These are phyloP conservation scores for Biscogniauxia sp. DNA, from an alignment of 2,329 filamentous ascomycete genomes.

Conservation along the genomic window DNA sequence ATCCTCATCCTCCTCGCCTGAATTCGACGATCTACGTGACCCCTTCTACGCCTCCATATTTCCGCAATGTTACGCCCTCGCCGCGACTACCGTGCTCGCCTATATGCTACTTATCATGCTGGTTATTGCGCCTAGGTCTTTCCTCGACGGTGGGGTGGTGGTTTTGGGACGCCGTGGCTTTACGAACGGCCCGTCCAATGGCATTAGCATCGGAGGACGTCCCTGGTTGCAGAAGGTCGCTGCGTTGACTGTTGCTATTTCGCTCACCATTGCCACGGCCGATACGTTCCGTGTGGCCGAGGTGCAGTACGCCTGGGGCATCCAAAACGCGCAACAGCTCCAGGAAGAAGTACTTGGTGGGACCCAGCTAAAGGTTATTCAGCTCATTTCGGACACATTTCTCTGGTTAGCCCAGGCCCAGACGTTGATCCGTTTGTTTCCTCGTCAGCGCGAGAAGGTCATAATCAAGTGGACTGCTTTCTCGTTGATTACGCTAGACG, in stretches of 20 bases:
- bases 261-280: conserved; percentile 87
- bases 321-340: conserved; percentile 74
- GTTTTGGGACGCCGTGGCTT: conserved; percentile 80
- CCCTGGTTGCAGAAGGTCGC: conserved; percentile 91
- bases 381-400: conserved; percentile 93
- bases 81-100: conserved; percentile 83
- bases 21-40: conserved; percentile 67
- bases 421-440: conserved; percentile 91
- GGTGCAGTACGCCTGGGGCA: conserved; percentile 73
- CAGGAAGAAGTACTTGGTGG: conserved; percentile 79
- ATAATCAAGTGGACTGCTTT: conserved; percentile 99
- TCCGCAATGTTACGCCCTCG: conserved; percentile 89
- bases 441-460: conserved; percentile 93
- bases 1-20: conserved; percentile 34
- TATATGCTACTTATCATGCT: conserved; percentile 94
- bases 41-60: conserved; percentile 94
- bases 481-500: conserved; percentile 84
- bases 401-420: conserved; percentile 97
- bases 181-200: conserved; percentile 74
- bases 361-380: conserved; percentile 82
- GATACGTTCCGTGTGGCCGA: conserved; percentile 87
- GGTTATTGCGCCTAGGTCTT: conserved; percentile 90
- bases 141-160: conserved; percentile 80
- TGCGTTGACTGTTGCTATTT: conserved; percentile 72
- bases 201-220: conserved; percentile 83